phyloP scores from a whole-genome alignment of 495 filamentous ascomycete genomes.

The Annulohypoxylon moriforme region DNA sequence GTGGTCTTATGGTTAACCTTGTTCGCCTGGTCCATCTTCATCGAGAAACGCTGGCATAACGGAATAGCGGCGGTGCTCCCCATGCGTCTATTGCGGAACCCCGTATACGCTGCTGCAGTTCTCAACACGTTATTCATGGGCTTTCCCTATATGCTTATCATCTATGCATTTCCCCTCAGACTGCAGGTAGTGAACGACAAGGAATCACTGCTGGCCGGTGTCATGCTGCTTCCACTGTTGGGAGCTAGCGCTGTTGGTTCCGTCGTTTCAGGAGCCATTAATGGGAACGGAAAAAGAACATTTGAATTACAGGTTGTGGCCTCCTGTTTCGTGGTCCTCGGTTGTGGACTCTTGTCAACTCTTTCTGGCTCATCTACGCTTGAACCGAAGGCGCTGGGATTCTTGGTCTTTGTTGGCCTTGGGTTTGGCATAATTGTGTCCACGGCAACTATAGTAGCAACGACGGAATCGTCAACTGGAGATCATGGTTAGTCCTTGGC shows the following conservation, averaged over 20 bases:
- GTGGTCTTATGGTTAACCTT: slow-evolving; percentile 56
- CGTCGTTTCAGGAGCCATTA: slow-evolving; percentile 53
- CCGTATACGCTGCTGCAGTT: slow-evolving; percentile 56
- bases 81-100: slow-evolving; percentile 53
- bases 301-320: slow-evolving; percentile 52
- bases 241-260: slow-evolving; percentile 61
- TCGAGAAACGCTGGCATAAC: slow-evolving; percentile 44
- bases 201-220: slow-evolving; percentile 61
- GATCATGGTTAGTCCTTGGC: slow-evolving; percentile 52
- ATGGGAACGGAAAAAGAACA: slow-evolving; percentile 47
- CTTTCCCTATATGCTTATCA: slow-evolving; percentile 65
- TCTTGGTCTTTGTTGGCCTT: slow-evolving; percentile 58
- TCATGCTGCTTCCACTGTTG: slow-evolving; percentile 69
- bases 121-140: slow-evolving; percentile 61
- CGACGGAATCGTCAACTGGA: slow-evolving; percentile 46
- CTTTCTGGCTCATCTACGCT: slow-evolving; percentile 42
- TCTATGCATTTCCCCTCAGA: slow-evolving; percentile 69
- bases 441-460: slow-evolving; percentile 51
- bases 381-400: slow-evolving; percentile 56
- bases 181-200: slow-evolving; percentile 67
- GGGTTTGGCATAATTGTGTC: slow-evolving; percentile 59
- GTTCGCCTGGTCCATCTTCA: slow-evolving; percentile 55
- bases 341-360: slow-evolving; percentile 54
- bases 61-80: slow-evolving; percentile 57
- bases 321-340: slow-evolving; percentile 51